Evolutionary conservation across 106 monocot species (phyloP), one percentile per base, ranked within the genome.

Genomic region (Agapanthus africanus): DNA sequence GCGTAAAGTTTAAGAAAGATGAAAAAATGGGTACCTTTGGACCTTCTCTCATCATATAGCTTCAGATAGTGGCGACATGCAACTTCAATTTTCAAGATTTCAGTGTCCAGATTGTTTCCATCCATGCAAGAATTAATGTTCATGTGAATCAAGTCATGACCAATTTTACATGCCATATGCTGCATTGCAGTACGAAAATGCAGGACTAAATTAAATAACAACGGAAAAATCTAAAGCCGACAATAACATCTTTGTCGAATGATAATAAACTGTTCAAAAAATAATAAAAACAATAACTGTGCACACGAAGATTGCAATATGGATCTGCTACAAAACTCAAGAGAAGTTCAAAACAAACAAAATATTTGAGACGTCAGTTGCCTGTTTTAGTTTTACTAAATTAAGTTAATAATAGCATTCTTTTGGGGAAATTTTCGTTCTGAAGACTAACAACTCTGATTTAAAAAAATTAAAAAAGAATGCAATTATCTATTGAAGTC

Each of bases 11-110:
- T 63, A 19, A 22, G 31, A 38, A 70, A 28, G 11, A 2, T 41
- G 30, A 40, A 13, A 59, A 75, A 64, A 35, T 19, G 11, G 11
- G 25, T 84, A 97, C 95, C 95, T 83, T 87, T 91, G 35, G 83
- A 80, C 59, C 68, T 80, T 65, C 81, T 92, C 71, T 89, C 77
- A 50, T 79, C 83, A 70, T 84, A 73, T 37, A 87, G 70, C 27
- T 88, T 75, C 64, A 89, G 78, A 71, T 79, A 97, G 66, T 82
- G 91, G 11, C 59, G 39, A 42, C 80, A 86, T 30, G 88, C 88
- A 34, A 89, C 81, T 73, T 84, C 86, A 68, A 77, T 80, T 73
- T 89, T 97, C 36, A 84, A 18, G 50, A 21, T 67, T 49, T 89
- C 84, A 46, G 68, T 71, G 59, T 61, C 72, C 68, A 91, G 40